Evolutionary conservation across 2,329 filamentous ascomycete genomes (phyloP).

Genomic region (Aspergillus luchuensis): DNA sequence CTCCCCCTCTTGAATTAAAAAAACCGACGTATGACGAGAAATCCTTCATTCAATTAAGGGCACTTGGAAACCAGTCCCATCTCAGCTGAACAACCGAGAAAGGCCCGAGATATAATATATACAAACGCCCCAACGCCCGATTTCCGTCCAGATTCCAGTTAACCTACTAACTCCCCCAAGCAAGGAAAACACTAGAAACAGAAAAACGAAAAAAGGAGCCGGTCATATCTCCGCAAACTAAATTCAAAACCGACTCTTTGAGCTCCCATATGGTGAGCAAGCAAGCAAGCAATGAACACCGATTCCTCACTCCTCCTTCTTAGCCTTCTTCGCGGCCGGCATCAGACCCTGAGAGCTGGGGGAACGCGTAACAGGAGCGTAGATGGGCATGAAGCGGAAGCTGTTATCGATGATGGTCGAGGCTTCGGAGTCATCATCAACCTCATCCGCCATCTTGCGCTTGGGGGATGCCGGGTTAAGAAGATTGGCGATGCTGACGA

Average conservation of each 20-base stretch:
- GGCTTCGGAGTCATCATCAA: neutral
- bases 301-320: neutral
- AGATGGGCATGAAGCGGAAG: too few relatives aligned
- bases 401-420: neutral
- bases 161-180: neutral
- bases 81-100: neutral
- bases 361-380: too few relatives aligned
- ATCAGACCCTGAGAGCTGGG: neutral
- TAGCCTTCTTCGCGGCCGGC: neutral
- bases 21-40: neutral
- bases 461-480: neutral
- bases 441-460: conserved; percentile 12
- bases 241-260: too few relatives aligned
- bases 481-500: neutral
- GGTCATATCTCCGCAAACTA: too few relatives aligned
- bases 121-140: neutral
- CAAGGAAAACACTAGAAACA: too few relatives aligned
- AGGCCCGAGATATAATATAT: neutral
- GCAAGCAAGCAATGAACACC: too few relatives aligned
- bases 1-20: too few relatives aligned
- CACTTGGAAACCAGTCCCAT: neutral
- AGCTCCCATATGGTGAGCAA: too few relatives aligned
- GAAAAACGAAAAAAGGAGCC: too few relatives aligned
- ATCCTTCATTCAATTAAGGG: neutral
- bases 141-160: neutral